These are phyloP conservation scores for Fusarium duplospermum DNA, from an alignment of 2,329 filamentous ascomycete genomes.

Conservation along the genomic window DNA sequence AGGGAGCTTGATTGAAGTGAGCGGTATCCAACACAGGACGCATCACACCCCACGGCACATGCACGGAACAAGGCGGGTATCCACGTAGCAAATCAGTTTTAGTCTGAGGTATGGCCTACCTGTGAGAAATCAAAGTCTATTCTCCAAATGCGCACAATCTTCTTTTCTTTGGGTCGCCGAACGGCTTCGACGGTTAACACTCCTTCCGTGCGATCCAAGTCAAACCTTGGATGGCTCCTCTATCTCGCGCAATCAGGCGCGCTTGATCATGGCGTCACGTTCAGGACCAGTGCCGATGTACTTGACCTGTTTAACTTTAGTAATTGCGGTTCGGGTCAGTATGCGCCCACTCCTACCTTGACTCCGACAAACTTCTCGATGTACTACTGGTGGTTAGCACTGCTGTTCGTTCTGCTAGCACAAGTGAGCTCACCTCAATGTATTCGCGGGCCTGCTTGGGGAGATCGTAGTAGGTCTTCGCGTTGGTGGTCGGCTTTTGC, in stretches of 20 bases:
- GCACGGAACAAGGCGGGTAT: too few species aligned
- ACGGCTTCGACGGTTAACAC: slow-evolving; percentile 19
- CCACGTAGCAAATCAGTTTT: slow-evolving; percentile 4
- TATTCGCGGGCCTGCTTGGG: neutral
- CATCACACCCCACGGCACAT: too few species aligned
- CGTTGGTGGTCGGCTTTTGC: neutral
- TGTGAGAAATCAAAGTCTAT: slow-evolving; percentile 21
- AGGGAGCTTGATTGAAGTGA: too few species aligned
- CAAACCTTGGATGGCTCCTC: slow-evolving; percentile 2
- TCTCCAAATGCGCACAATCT: slow-evolving; percentile 18
- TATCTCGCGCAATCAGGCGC: slow-evolving; percentile 32
- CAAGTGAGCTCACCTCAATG: neutral
- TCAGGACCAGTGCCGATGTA: slow-evolving; percentile 76
- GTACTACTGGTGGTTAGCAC: neutral
- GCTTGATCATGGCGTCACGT: slow-evolving; percentile 71
- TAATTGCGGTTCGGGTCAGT: slow-evolving; percentile 17
- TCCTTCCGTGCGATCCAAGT: slow-evolving; percentile 1
- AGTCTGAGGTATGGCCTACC: slow-evolving; percentile 22
- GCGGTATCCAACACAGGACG: too few species aligned
- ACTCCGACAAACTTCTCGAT: neutral
- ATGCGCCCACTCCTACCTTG: slow-evolving; percentile 6
- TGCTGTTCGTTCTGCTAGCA: neutral
- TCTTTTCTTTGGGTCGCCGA: slow-evolving; percentile 14
- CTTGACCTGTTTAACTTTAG: slow-evolving; percentile 55
- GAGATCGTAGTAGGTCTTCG: neutral